phyloP scores from a whole-genome alignment of 495 filamentous ascomycete species.

The Lasiosphaeris hirsuta region DNA sequence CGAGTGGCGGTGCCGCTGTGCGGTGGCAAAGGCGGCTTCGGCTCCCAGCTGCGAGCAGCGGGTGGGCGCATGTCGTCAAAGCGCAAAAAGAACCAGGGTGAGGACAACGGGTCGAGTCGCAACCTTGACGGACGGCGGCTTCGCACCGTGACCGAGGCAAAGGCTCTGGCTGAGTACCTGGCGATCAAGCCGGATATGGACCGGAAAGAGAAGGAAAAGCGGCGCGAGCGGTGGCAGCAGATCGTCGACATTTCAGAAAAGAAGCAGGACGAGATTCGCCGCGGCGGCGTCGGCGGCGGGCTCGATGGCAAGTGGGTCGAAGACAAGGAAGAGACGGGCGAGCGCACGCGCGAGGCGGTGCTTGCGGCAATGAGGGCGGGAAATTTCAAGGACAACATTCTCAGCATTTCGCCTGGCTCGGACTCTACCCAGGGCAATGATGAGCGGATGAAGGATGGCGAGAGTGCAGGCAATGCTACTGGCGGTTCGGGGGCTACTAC shows the following conservation, averaged over 20 bases:
- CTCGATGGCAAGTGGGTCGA: constrained; percentile 92
- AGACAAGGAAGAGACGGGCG: constrained; percentile 78
- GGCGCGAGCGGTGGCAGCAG: constrained; percentile 74
- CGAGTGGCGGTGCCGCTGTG: constrained; percentile 70
- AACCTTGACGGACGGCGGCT: constrained; percentile 91
- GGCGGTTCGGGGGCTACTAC: constrained; percentile 34
- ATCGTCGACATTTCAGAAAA: constrained; percentile 80
- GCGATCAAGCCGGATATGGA: constrained; percentile 98
- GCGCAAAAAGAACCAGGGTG: constrained; percentile 79
- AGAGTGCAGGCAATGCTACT: constrained; percentile 25
- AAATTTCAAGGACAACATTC: constrained; percentile 51
- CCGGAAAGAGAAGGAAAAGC: constrained; percentile 80
- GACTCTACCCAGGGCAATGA: constrained; percentile 33
- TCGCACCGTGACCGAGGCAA: constrained; percentile 90
- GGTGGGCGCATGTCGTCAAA: constrained; percentile 96
- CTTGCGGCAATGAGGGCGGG: constrained; percentile 69
- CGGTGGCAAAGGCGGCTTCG: constrained; percentile 96
- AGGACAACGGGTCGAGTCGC: constrained; percentile 81
- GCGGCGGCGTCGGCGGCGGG: constrained; percentile 59
- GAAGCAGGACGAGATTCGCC: constrained; percentile 72
- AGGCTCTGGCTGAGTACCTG: constrained; percentile 89
- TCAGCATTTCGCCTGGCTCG: constrained; percentile 39
- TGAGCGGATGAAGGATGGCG: constrained; percentile 32
- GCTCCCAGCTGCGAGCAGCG: constrained; percentile 91
- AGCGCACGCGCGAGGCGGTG: constrained; percentile 82